Conservation (phyloP, 2,329 filamentous ascomycete species). For the Sphaceloma murrayae region DNA sequence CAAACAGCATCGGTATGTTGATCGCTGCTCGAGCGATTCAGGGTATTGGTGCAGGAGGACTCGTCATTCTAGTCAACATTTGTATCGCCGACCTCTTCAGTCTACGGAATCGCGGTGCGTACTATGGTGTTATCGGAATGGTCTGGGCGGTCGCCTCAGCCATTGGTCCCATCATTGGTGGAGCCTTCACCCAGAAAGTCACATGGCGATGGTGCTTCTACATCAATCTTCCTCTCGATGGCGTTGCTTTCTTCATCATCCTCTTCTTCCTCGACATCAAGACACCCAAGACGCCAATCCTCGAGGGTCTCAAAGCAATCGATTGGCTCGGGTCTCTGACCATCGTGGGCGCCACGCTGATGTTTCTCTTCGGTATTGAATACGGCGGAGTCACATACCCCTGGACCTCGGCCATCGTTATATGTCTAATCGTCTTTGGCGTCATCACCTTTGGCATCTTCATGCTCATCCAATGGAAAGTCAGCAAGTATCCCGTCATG, state of each 20-base stretch:
- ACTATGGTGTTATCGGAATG: conserved; percentile 55
- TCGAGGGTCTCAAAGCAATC: conserved; percentile 53
- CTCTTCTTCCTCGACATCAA: conserved; percentile 57
- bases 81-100: conserved; percentile 55
- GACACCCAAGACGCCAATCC: conserved; percentile 54
- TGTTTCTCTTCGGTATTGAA: conserved; percentile 78
- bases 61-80: conserved; percentile 56
- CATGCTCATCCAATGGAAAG: conserved; percentile 59
- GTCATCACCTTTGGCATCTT: conserved; percentile 45
- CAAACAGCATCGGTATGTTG: conserved; percentile 52
- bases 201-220: conserved; percentile 58
- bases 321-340: conserved; percentile 56
- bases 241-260: conserved; percentile 48
- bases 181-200: conserved; percentile 51
- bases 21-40: conserved; percentile 53
- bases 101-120: conserved; percentile 46
- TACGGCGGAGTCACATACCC: conserved; percentile 69
- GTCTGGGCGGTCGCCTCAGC: conserved; percentile 58
- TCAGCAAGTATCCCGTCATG: conserved; percentile 70
- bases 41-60: conserved; percentile 53
- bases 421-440: conserved; percentile 19
- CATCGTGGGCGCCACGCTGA: conserved; percentile 68
- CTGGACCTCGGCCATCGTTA: conserved; percentile 63
- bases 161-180: conserved; percentile 58
- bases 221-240: conserved; percentile 49